Conservation (phyloP, 306 rosid species). For the Medicago arabica region DNA sequence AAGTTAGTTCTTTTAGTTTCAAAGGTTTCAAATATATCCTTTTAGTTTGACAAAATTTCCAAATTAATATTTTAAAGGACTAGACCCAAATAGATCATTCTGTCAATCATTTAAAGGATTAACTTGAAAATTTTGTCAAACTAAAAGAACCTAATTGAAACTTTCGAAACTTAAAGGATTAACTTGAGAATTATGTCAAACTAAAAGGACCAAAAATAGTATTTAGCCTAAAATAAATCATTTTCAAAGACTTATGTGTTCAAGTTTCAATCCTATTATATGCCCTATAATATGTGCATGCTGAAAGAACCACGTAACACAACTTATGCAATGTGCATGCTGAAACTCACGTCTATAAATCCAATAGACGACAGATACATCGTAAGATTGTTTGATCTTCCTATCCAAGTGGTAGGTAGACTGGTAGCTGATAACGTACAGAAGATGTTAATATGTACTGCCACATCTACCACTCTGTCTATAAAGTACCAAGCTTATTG, state of each 20-base stretch:
- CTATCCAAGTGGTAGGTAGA: constrained; percentile 31
- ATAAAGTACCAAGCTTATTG: constrained; percentile 18
- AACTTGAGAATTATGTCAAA: no score
- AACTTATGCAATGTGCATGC: background rate
- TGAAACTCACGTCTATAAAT: background rate
- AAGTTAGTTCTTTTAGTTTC: no score
- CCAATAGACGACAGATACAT: background rate
- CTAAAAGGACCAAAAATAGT: no score
- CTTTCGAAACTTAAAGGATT: no score
- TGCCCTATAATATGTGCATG: background rate
- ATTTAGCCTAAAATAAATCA: no score
- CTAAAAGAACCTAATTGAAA: no score
- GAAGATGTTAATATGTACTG: background rate
- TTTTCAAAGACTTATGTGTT: background rate
- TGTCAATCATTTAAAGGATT: no score
- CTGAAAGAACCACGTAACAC: background rate
- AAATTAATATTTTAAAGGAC: no score
- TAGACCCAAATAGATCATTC: no score
- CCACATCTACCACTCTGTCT: constrained; percentile 10
- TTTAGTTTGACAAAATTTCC: no score
- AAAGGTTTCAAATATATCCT: no score
- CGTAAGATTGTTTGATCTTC: background rate
- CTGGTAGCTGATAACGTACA: constrained; percentile 16
- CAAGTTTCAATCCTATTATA: background rate
- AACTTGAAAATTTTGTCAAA: no score